Conservation (phyloP, 768 basidiomycete genomes). For the Lentinula boryana region DNA sequence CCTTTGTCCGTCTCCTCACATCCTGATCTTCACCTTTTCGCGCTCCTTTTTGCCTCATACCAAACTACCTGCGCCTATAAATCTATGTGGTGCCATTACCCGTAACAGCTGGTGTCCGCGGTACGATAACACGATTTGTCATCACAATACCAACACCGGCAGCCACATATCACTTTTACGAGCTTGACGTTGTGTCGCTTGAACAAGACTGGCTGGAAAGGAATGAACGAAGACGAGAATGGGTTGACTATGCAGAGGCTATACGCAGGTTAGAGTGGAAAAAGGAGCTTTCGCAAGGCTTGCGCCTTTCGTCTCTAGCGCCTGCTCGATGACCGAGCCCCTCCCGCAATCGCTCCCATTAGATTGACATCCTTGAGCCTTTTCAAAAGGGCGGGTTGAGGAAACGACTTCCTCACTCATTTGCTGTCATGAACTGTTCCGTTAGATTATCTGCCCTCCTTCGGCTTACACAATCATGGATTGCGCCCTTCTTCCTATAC, state of each 20-base stretch:
- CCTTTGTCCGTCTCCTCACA: slow-evolving; percentile 66
- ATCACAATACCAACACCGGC: slow-evolving; percentile 75
- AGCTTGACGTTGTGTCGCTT: slow-evolving; percentile 73
- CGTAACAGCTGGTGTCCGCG: slow-evolving; percentile 77
- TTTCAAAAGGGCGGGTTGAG: too few species aligned
- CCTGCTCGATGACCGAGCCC: slow-evolving; percentile 34
- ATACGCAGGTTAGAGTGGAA: slow-evolving; percentile 75
- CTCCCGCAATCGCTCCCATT: not conserved
- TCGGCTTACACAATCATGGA: not conserved
- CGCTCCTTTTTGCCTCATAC: slow-evolving; percentile 20
- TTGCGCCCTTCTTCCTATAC: not conserved
- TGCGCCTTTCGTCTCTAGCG: slow-evolving; percentile 67
- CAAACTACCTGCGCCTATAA: slow-evolving; percentile 14
- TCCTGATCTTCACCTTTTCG: slow-evolving; percentile 50
- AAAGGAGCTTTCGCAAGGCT: slow-evolving; percentile 72
- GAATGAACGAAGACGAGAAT: slow-evolving; percentile 75
- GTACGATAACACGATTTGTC: slow-evolving; percentile 80
- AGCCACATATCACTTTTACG: slow-evolving; percentile 86
- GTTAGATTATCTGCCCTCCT: not conserved
- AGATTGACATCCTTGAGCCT: not conserved
- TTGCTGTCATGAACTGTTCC: not conserved
- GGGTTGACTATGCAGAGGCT: slow-evolving; percentile 86
- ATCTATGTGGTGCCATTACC: not conserved
- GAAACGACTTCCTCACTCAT: not conserved
- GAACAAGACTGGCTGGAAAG: slow-evolving; percentile 80